Base-by-base conservation (phyloP, 1,284 basidiomycete species). In the Binderoboletus segoi region DNA sequence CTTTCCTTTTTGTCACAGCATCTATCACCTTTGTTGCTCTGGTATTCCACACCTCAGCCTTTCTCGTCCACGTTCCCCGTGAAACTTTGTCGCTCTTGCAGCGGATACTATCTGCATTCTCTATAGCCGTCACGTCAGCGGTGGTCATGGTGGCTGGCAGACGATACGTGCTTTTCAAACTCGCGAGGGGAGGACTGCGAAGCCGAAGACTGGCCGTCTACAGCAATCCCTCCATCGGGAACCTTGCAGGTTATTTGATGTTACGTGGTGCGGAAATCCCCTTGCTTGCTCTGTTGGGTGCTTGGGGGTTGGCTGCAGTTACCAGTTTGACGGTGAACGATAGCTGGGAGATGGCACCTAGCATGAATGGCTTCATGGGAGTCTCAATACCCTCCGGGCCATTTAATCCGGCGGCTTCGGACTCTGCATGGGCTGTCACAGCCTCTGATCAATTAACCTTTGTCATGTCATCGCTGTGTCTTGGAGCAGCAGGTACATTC, bases 301-400 rank as follows among this genome's bases (percentile, higher is more conserved):
- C 56, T 26, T 60, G 58, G 58, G 24, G 12, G 2, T 23, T 57
- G 43, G 58, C 42, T 10, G 5, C 28, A 6, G 44, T 18, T 5
- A 54, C 62, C 1, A 32, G 54, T 18, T 52, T 68, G 54, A 62
- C 62, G 3, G 64, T 59, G 16, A 62, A 53, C 16, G 30, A 47
- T 16, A 45, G 13, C 7, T 65, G 60, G 56, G 41, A 30, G 43
- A 51, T 55, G 47, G 38, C 28, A 1, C 18, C 61, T 8, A 0
- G 5, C n/a, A 0, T 10, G 0, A 0, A 6, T 16, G 18, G 1
- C 4, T 6, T 13, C 15, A 53, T 10, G 1, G 11, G 13, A 16
- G 4, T 35, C 11, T 38, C 15, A 20, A n/a, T 52, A 2, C 53
- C 48, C 1, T 54, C 21, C 46, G 63, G 63, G 20, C 35, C 56